These are phyloP conservation scores for Leishmania aethiopica DNA, from an alignment of 208 protist species.

Conservation along the genomic window DNA sequence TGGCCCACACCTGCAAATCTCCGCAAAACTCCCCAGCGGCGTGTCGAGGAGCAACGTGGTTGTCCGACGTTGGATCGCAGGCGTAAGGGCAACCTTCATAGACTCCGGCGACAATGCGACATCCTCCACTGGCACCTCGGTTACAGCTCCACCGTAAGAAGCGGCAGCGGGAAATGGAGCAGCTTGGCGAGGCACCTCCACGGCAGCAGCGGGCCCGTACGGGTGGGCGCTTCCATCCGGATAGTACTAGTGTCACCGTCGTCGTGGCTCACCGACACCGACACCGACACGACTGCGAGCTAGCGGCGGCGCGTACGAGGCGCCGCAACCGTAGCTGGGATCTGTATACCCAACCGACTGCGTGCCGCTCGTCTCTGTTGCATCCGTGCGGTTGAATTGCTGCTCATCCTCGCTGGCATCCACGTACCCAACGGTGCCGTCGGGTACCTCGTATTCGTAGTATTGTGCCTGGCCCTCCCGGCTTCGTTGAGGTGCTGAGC, in stretches of 20 bases:
- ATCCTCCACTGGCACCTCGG: not conserved
- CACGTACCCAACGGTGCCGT: constrained; percentile 30
- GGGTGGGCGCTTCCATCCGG: not conserved
- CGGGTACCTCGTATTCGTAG: constrained; percentile 37
- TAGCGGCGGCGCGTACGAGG: constrained; percentile 19
- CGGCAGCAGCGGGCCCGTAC: not conserved
- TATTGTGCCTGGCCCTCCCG: constrained; percentile 8
- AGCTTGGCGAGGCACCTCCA: not conserved
- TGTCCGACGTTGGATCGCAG: not conserved
- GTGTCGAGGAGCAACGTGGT: constrained; percentile 30
- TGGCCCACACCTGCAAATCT: constrained; percentile 43
- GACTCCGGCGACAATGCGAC: not conserved
- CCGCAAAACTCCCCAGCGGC: constrained; percentile 28
- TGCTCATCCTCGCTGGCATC: constrained; percentile 13
- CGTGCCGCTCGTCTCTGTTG: not conserved
- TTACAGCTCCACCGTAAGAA: not conserved
- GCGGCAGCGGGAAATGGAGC: not conserved
- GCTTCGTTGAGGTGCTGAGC: not conserved
- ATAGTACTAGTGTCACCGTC: not conserved
- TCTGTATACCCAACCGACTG: constrained; percentile 16
- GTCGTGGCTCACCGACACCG: not conserved
- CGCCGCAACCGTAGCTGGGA: constrained; percentile 8
- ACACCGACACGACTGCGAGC: not conserved
- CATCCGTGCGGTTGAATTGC: constrained; percentile 18
- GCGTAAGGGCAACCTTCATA: not conserved